Evolutionary conservation across 352 stramenopile genomes (phyloP).

Genomic region (Globisporangium okanoganense): DNA sequence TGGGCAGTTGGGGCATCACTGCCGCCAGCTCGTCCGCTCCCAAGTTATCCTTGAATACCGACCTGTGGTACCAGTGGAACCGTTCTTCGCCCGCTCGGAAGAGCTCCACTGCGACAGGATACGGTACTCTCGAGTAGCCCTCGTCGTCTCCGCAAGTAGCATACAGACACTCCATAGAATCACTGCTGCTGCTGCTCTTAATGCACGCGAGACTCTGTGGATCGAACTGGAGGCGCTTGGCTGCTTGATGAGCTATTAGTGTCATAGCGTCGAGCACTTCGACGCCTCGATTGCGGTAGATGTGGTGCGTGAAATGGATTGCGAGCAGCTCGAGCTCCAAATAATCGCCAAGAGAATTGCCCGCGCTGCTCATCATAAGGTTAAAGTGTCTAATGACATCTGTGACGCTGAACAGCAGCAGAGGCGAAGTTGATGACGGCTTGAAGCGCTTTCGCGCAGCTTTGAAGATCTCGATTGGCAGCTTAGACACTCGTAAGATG

Average conservation of each 20-base stretch:
- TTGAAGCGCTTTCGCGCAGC: slow-evolving; percentile 21
- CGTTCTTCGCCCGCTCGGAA: slow-evolving; percentile 52
- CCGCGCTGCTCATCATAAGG: slow-evolving; percentile 43
- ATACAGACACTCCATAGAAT: slow-evolving; percentile 26
- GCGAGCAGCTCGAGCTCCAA: slow-evolving; percentile 42
- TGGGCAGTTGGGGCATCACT: slow-evolving; percentile 1
- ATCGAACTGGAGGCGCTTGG: slow-evolving; percentile 38
- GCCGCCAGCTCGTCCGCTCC: neutral
- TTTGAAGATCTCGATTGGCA: slow-evolving; percentile 44
- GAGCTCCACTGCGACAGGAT: slow-evolving; percentile 24
- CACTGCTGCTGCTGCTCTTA: neutral
- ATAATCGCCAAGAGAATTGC: slow-evolving; percentile 11
- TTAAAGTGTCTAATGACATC: slow-evolving; percentile 44
- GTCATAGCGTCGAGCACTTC: neutral
- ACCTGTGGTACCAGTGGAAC: slow-evolving; percentile 63
- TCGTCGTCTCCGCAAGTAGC: slow-evolving; percentile 42
- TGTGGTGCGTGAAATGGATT: slow-evolving; percentile 35
- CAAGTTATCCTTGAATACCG: slow-evolving; percentile 19
- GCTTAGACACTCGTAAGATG: slow-evolving; percentile 27
- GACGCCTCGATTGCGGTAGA: slow-evolving; percentile 11
- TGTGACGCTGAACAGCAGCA: slow-evolving; percentile 40
- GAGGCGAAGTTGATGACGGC: slow-evolving; percentile 22
- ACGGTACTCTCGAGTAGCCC: slow-evolving; percentile 32
- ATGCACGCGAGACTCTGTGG: slow-evolving; percentile 24
- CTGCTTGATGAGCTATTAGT: slow-evolving; percentile 11